Conservation (phyloP, 2,329 filamentous ascomycete genomes). For the Metarhizium robertsii region DNA sequence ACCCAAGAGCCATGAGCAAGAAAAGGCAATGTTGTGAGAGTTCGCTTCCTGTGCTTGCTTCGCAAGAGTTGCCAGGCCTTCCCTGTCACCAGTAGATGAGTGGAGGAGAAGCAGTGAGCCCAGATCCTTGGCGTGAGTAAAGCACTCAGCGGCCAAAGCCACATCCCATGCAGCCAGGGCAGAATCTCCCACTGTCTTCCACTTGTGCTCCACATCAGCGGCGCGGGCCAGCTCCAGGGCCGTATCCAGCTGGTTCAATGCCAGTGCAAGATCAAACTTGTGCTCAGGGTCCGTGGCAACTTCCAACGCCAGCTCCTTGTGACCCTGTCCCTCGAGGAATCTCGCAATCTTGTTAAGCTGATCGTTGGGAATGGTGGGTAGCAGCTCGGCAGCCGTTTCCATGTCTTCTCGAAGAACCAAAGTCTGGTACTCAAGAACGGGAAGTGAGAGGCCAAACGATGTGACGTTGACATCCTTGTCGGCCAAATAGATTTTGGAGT, state of each 20-base stretch:
- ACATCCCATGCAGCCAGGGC: slow-evolving; percentile 84
- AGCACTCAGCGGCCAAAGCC: slow-evolving; percentile 82
- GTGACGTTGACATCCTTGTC: slow-evolving; percentile 93
- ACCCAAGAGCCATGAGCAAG: slow-evolving; percentile 76
- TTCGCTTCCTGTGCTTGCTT: slow-evolving; percentile 66
- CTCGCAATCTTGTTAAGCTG: slow-evolving; percentile 97
- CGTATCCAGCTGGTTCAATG: slow-evolving; percentile 73
- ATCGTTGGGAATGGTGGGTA: slow-evolving; percentile 76
- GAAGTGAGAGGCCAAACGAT: slow-evolving; percentile 82
- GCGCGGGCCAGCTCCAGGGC: slow-evolving; percentile 75
- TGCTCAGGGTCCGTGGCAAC: slow-evolving; percentile 93
- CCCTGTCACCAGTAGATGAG: slow-evolving; percentile 71
- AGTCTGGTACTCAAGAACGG: slow-evolving; percentile 94
- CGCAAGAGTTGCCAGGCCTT: slow-evolving; percentile 64
- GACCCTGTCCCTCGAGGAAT: slow-evolving; percentile 93
- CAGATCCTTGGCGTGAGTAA: slow-evolving; percentile 80
- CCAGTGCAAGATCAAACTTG: slow-evolving; percentile 86
- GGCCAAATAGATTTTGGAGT: slow-evolving; percentile 88
- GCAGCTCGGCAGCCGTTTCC: slow-evolving; percentile 78
- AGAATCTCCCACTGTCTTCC: slow-evolving; percentile 94
- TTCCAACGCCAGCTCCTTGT: slow-evolving; percentile 90
- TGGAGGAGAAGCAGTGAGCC: slow-evolving; percentile 83
- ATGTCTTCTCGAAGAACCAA: slow-evolving; percentile 88
- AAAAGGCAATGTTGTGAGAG: slow-evolving; percentile 89
- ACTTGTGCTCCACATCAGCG: slow-evolving; percentile 89